These are phyloP conservation scores for Elsinoe perseae DNA, from an alignment of 2,329 filamentous ascomycete genomes.

Conservation along the genomic window DNA sequence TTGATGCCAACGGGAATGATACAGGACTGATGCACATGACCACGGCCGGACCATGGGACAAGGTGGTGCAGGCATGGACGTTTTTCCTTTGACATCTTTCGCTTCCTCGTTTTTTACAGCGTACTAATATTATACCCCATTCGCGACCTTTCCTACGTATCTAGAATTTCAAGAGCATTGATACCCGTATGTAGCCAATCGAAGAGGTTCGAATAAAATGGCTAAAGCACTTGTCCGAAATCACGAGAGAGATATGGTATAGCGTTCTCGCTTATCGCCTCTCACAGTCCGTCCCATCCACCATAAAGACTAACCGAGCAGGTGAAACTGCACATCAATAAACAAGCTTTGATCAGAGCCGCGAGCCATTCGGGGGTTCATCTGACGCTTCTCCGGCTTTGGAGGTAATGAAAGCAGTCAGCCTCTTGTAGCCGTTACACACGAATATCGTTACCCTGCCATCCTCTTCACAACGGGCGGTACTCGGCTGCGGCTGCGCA, in stretches of 20 bases:
- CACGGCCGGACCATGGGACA: neutral
- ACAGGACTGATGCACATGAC: neutral
- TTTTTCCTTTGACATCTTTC: neutral
- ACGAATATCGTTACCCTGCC: neutral
- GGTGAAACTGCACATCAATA: slow-evolving; percentile 5
- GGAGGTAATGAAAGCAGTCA: no score
- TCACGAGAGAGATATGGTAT: neutral
- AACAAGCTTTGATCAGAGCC: slow-evolving; percentile 2
- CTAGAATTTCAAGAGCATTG: slow-evolving; percentile 1
- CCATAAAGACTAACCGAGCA: neutral
- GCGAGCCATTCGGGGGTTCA: neutral
- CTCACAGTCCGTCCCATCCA: neutral
- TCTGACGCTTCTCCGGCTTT: neutral
- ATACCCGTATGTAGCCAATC: slow-evolving; percentile 9
- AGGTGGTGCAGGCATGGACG: neutral
- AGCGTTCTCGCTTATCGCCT: slow-evolving; percentile 7
- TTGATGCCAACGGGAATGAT: slow-evolving; percentile 4
- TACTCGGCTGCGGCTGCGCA: neutral
- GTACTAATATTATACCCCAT: slow-evolving; percentile 13
- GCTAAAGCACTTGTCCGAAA: neutral
- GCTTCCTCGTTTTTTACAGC: neutral
- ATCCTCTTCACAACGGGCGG: neutral
- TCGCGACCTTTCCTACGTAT: neutral
- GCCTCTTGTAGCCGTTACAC: neutral
- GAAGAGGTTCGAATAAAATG: neutral